Evolutionary conservation across 306 rosid genomes (phyloP), one percentile per base, ranked within the genome.

Genomic region (Dalbergia oliveri): DNA sequence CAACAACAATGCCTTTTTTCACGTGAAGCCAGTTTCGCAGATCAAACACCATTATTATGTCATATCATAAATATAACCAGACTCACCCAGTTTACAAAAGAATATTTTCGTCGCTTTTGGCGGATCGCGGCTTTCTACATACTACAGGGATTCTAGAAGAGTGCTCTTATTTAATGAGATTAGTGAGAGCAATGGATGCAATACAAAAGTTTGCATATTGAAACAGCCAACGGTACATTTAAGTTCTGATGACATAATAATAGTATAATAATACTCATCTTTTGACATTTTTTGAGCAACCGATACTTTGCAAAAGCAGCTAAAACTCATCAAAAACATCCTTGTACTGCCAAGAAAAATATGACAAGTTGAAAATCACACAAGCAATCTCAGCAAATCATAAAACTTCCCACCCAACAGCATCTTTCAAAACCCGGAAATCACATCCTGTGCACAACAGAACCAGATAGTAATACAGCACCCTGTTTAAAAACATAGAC

Each of bases 251-350:
- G 43, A 3, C 69, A 59, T 26, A 1, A 26, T 26, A 26, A 26
- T 26, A 26, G 31, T 2, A 26, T 2, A 26, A 26, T 21, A 74
- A 60, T 74, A 43, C 66, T 56, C 54, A 44, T 66, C 34, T 43
- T 19, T 33, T 5, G 11, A 80, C 63, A 45, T 15, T 39, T 72
- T 58, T 13, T 9, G 18, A 16, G 39, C 31, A 11, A 18, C 66
- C 61, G n/a, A 58, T 47, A 50, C 49, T 37, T 13, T 11, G 19
- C 31, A 71, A 37, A 65, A 76, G 45, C 75, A 63, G 16, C 34
- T 11, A 70, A 68, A 68, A 54, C 66, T 66, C 4, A 31, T 66
- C 12, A 51, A 44, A 75, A n/a, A 15, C 23, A 75, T 69, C 74
- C 65, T 18, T 49, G 67, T 6, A 35, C 11, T 1, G 23, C 35